Evolutionary conservation across 2,329 filamentous ascomycete species (phyloP).

Genomic region (Colletotrichum graminicola): DNA sequence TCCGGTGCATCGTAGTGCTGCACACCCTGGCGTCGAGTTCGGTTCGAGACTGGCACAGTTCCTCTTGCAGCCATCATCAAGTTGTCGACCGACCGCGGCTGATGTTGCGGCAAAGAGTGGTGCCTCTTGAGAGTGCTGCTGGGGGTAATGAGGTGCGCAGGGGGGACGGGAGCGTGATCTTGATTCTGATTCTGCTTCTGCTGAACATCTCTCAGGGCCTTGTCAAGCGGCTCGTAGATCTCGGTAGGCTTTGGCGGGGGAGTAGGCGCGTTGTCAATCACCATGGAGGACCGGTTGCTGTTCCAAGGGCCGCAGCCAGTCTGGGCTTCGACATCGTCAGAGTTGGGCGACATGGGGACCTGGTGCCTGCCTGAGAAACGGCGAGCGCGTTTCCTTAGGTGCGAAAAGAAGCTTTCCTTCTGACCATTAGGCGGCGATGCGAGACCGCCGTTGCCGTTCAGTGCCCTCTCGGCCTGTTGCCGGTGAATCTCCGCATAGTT

Average conservation of each 20-base stretch:
- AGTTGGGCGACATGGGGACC: constrained; percentile 80
- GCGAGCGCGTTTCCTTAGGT: constrained; percentile 91
- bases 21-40: constrained; percentile 83
- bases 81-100: constrained; percentile 74
- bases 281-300: constrained; percentile 86
- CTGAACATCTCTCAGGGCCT: constrained; percentile 67
- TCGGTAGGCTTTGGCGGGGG: constrained; percentile 64
- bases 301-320: constrained; percentile 92
- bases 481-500: constrained; percentile 92
- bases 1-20: constrained; percentile 94
- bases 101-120: constrained; percentile 71
- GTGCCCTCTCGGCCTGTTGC: constrained; percentile 89
- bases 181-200: constrained; percentile 62
- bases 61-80: constrained; percentile 66
- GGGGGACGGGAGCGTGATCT: constrained; percentile 64
- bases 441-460: constrained; percentile 84
- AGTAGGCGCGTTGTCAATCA: constrained; percentile 71
- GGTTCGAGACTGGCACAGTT: constrained; percentile 76
- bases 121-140: constrained; percentile 71
- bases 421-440: constrained; percentile 82
- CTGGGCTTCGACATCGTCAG: constrained; percentile 93
- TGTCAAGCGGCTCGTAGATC: constrained; percentile 71
- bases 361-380: constrained; percentile 93
- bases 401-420: constrained; percentile 98
- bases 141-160: constrained; percentile 64